These are phyloP conservation scores for Fusarium oxysporum DNA, from an alignment of 2,329 filamentous ascomycete genomes.

Conservation along the genomic window DNA sequence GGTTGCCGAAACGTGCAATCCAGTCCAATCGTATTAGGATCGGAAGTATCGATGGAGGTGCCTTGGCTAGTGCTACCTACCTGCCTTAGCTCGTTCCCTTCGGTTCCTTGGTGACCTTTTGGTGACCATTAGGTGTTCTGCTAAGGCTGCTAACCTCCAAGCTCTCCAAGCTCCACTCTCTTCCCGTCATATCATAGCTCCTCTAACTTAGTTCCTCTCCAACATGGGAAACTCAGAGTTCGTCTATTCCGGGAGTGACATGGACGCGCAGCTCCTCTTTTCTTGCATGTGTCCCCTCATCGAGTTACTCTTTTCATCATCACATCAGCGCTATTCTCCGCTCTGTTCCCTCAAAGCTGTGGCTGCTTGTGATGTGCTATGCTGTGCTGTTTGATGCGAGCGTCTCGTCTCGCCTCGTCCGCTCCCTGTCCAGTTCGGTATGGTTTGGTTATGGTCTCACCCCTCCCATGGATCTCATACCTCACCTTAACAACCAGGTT, in stretches of 20 bases:
- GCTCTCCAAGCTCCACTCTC: slow-evolving; percentile 11
- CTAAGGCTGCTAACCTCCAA: neutral
- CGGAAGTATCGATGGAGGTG: slow-evolving; percentile 35
- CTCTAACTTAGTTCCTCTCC: slow-evolving; percentile 7
- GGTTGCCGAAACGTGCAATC: slow-evolving; percentile 37
- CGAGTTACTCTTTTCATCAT: slow-evolving; percentile 8
- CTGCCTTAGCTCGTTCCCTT: slow-evolving; percentile 9
- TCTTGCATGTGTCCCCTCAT: neutral
- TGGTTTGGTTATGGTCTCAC: slow-evolving; percentile 36
- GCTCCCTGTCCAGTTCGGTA: slow-evolving; percentile 20
- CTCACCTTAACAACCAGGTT: slow-evolving; percentile 39
- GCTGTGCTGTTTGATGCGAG: slow-evolving; percentile 21
- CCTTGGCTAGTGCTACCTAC: slow-evolving; percentile 29
- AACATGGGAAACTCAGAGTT: slow-evolving; percentile 34
- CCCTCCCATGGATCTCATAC: slow-evolving; percentile 35
- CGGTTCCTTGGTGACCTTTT: neutral
- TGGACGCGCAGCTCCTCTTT: slow-evolving; percentile 15
- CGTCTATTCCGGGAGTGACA: slow-evolving; percentile 21
- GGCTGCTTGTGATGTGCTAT: slow-evolving; percentile 25
- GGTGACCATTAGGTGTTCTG: neutral
- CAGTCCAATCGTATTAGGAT: slow-evolving; percentile 36
- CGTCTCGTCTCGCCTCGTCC: slow-evolving; percentile 31
- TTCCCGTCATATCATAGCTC: slow-evolving; percentile 38
- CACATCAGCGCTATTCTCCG: slow-evolving; percentile 13
- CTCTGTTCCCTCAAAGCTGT: slow-evolving; percentile 24